Evolutionary conservation across 163 green algal genomes (phyloP).

Genomic region (Scenedesmus sp.): DNA sequence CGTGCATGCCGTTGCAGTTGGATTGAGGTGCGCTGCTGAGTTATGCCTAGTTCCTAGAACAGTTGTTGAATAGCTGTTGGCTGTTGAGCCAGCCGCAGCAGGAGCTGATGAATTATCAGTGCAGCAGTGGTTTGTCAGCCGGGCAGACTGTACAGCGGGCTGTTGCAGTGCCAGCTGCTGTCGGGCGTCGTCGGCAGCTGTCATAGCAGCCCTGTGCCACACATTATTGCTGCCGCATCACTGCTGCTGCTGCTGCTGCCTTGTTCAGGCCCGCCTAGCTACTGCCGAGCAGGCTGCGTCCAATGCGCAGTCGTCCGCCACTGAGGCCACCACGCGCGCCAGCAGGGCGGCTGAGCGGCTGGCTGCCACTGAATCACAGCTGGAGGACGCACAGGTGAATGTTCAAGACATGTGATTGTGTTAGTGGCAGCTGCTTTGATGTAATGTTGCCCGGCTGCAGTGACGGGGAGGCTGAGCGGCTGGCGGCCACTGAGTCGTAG

Average conservation of each 20-base stretch:
- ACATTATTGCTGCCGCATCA: neutral
- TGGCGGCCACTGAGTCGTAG: neutral
- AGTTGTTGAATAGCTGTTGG: too few relatives aligned
- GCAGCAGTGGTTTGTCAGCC: too few relatives aligned
- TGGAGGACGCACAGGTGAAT: constrained; percentile 45
- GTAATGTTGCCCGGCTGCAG: too few relatives aligned
- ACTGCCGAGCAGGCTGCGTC: constrained; percentile 42
- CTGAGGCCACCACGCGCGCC: constrained; percentile 61
- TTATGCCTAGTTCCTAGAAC: too few relatives aligned
- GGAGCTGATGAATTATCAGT: too few relatives aligned
- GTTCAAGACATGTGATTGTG: neutral
- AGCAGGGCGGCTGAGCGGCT: constrained; percentile 58
- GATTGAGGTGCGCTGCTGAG: neutral
- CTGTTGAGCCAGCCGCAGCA: too few relatives aligned
- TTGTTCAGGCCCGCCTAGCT: constrained; percentile 21
- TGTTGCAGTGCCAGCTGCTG: neutral
- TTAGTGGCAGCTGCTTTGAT: neutral
- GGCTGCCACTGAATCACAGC: constrained; percentile 52
- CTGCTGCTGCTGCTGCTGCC: neutral
- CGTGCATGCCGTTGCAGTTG: too few relatives aligned
- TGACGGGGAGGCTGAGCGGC: neutral
- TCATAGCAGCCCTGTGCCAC: neutral
- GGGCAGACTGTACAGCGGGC: too few relatives aligned
- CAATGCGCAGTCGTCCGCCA: constrained; percentile 29
- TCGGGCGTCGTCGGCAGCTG: neutral